Percentiles rank a stretch among this genome's conserved stretches.
Conservation (phyloP, 768 basidiomycete genomes). For the Galerina sulciceps region DNA sequence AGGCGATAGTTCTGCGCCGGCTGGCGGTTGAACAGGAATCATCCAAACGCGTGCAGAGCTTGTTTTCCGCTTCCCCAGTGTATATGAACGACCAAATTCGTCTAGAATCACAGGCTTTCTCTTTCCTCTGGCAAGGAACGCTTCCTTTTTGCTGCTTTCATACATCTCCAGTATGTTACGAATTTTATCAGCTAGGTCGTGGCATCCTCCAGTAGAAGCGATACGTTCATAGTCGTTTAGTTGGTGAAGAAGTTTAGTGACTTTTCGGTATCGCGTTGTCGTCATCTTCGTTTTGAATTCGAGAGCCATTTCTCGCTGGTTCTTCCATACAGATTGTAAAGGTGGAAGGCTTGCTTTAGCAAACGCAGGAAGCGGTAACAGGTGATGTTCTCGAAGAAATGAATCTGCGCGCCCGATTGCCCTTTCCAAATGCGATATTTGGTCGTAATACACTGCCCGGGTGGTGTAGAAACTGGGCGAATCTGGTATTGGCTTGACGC, state of each 20-base stretch:
- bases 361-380: constrained; percentile 80
- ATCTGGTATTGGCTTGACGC: constrained; percentile 44
- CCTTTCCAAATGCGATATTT: constrained; percentile 65
- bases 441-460: constrained; percentile 75
- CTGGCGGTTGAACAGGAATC: constrained; percentile 57
- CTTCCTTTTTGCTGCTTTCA: constrained; percentile 65
- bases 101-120: constrained; percentile 69
- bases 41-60: constrained; percentile 93
- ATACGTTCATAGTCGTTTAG: constrained; percentile 67
- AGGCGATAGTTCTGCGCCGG: constrained; percentile 14
- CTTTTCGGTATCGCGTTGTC: constrained; percentile 69
- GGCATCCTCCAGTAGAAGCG: constrained; percentile 59
- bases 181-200: constrained; percentile 56
- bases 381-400: constrained; percentile 64
- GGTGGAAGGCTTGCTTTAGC: constrained; percentile 61
- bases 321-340: constrained; percentile 71
- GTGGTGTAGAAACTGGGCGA: constrained; percentile 88
- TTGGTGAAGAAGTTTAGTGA: constrained; percentile 65
- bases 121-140: constrained; percentile 48
- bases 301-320: constrained; percentile 57
- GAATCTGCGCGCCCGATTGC: constrained; percentile 62
- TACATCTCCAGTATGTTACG: constrained; percentile 61
- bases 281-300: constrained; percentile 66
- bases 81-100: constrained; percentile 82
- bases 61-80: constrained; percentile 86